Evolutionary conservation across 257 asterid genomes (phyloP), one percentile per base, ranked within the genome.

Genomic region (Hygrophila difformis): DNA sequence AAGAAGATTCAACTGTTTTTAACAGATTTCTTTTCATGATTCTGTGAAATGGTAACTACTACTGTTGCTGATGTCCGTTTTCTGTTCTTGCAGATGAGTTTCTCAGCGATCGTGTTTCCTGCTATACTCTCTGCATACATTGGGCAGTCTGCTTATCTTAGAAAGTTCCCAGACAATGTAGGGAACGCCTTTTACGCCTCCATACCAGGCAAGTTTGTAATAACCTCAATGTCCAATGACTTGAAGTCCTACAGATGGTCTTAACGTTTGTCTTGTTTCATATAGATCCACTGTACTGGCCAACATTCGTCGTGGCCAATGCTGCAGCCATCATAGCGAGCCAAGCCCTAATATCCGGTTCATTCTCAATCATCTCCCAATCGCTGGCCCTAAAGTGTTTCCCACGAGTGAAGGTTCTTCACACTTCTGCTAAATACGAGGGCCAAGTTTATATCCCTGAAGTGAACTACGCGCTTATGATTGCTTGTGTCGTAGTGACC

Each of bases 261-360:
- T n/a, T n/a, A n/a, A n/a, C n/a, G n/a, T n/a, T n/a, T n/a, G n/a
- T n/a, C n/a, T n/a, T 92, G 88, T 53, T 69, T 91, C 39, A 53
- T n/a, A 64, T 49, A 36, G 93, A 39, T 59, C 61, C 76, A 2
- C 1, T 84, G 0, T 84, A 81, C 29, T 84, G 95, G 95, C 93
- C 95, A 0, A 73, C 73, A 1, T 84, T 81, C 17, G 84, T 77
- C 2, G 68, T 84, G 34, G 93, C 95, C 7, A 73, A 59, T 5
- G 78, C 72, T 3, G 89, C 95, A 5, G 84, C 95, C 0, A 69
- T 81, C 44, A 78, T 84, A 12, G 95, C 93, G 1, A 84, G 95
- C 39, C 95, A 84, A 66, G 93, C 93, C 0, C 71, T 84, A 91
- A 76, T 84, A 21, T 84, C 95, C 0, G 93, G 82, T 33, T 41